A percentile compares a stretch with the other conserved stretches of the same genome.
Conservation (phyloP, 768 basidiomycete genomes). For the Boletus vermiculosoides region DNA sequence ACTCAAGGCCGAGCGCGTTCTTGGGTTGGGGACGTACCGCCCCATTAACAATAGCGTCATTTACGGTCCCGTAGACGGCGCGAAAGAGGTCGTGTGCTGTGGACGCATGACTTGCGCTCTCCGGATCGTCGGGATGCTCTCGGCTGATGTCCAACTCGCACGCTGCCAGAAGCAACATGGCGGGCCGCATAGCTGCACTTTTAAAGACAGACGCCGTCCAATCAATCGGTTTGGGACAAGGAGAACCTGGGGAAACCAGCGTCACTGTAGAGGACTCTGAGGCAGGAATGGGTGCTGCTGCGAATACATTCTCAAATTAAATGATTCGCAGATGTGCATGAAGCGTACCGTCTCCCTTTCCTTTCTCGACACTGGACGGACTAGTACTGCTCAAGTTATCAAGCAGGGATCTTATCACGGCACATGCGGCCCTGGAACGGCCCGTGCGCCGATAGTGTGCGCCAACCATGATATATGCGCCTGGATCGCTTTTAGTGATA, state of each 20-base stretch:
- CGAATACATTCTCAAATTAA: conserved; percentile 16
- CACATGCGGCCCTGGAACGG: conserved; percentile 30
- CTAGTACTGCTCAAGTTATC: conserved; percentile 10
- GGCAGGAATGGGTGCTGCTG: conserved; percentile 9
- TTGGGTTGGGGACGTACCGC: conserved; percentile 10
- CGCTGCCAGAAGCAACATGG: conserved; percentile 31
- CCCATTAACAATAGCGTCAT: conserved; percentile 19
- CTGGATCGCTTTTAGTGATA: conserved; percentile 31
- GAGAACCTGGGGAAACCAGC: conserved; percentile 6
- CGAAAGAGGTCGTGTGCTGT: conserved; percentile 32
- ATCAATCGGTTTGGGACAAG: conserved; percentile 9
- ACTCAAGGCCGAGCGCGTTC: conserved; percentile 30
- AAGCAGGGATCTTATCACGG: conserved; percentile 29
- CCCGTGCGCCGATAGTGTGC: conserved; percentile 36
- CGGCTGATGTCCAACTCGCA: conserved; percentile 35
- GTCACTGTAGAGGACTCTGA: conserved; percentile 10
- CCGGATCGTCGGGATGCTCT: conserved; percentile 19
- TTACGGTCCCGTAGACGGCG: conserved; percentile 28
- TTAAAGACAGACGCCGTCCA: conserved; percentile 9
- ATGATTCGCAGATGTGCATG: conserved; percentile 8
- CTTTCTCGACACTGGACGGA: conserved; percentile 14
- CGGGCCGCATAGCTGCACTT: conserved; percentile 26
- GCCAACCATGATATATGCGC: conserved; percentile 30
- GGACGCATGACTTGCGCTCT: conserved; percentile 20
- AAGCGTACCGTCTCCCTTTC: conserved; percentile 28